These are phyloP conservation scores for Coemansia sp. DNA, from an alignment of 192 early-diverging fungal species.

Conservation along the genomic window DNA sequence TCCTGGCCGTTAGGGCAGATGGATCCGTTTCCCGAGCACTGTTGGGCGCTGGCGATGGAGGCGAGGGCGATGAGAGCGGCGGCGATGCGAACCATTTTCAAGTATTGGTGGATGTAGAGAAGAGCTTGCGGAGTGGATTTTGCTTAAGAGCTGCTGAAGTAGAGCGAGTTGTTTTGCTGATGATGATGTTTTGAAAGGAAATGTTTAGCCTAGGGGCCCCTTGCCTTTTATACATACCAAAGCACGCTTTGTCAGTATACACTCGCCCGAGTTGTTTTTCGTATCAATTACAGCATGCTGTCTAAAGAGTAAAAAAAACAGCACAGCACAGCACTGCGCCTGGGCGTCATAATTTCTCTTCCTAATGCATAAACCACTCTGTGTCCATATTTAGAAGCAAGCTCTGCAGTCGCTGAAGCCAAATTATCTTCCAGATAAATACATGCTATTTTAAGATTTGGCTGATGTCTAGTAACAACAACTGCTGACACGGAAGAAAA, in stretches of 20 bases:
- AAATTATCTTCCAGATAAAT: neutral
- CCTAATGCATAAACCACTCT: neutral
- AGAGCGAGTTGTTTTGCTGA: neutral
- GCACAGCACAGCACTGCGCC: neutral
- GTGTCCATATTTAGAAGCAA: constrained; percentile 1
- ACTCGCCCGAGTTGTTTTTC: neutral
- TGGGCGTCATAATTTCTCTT: neutral
- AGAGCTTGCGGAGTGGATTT: neutral
- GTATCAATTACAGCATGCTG: neutral
- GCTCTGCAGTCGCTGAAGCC: neutral
- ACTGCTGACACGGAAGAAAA: neutral
- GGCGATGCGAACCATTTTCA: constrained; percentile 42
- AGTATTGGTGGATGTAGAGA: neutral
- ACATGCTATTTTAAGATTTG: neutral
- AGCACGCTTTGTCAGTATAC: neutral
- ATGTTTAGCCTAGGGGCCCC: neutral
- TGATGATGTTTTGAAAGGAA: neutral
- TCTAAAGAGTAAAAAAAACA: neutral
- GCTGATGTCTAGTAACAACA: neutral
- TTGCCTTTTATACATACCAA: neutral
- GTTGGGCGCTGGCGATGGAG: constrained; percentile 28
- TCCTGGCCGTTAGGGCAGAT: constrained; percentile 52
- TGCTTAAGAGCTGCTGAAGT: neutral
- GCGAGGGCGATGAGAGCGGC: constrained; percentile 24
- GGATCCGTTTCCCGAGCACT: constrained; percentile 49